Evolutionary conservation across 805 yeast genomes (phyloP).

Genomic region (Zygosaccharomyces kombuchaensis): DNA sequence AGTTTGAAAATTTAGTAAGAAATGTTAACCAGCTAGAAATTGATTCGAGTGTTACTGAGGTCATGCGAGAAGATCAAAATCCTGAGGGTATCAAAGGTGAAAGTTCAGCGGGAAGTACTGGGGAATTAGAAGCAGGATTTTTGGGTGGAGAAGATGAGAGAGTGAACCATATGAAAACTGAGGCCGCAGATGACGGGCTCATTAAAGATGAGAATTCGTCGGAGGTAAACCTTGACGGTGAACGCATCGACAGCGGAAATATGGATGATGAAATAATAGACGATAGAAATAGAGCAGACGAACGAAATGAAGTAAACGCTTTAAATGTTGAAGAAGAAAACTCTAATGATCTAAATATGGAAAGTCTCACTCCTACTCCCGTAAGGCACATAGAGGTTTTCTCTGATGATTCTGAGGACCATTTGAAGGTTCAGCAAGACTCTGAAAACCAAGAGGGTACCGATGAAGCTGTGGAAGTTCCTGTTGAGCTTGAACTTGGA

Average conservation of each 20-base stretch:
- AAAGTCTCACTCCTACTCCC: background rate
- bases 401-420: background rate
- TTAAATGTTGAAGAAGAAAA: background rate
- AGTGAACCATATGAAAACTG: background rate
- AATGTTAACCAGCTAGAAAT: slow-evolving; percentile 2
- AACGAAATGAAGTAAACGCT: background rate
- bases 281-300: background rate
- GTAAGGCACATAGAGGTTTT: background rate
- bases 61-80: background rate
- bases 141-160: background rate
- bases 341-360: background rate
- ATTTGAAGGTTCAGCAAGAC: background rate
- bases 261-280: background rate
- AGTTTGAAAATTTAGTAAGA: background rate
- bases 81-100: background rate
- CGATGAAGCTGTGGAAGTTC: background rate
- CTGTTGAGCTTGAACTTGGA: slow-evolving; percentile 1
- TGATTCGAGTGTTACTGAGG: background rate
- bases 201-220: background rate
- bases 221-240: background rate
- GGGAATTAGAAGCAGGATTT: too few relatives aligned
- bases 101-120: background rate
- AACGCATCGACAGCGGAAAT: background rate
- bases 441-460: background rate
- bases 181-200: background rate